Conservation (phyloP, 176 grass and related monocot species). For the Dactylis glomerata region DNA sequence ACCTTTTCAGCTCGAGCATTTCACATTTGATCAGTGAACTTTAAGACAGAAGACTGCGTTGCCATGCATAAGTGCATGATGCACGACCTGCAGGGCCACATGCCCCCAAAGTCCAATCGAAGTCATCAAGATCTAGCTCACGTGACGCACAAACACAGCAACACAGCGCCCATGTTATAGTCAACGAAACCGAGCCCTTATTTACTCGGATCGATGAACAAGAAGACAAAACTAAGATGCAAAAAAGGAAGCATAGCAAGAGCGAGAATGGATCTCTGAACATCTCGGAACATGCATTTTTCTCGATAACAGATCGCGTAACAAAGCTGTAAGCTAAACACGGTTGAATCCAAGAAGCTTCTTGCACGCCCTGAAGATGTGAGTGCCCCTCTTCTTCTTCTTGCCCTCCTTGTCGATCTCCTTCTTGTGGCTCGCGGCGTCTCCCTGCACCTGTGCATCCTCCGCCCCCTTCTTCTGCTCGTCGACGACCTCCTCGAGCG, state of each 20-base stretch:
- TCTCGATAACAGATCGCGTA: not conserved
- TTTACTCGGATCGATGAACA: conserved; percentile 2
- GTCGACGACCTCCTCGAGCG: not conserved
- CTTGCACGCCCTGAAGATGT: conserved; percentile 35
- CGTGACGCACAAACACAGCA: not conserved
- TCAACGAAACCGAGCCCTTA: not conserved
- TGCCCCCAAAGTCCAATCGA: not conserved
- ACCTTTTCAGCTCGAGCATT: not conserved
- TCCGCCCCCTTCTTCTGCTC: not conserved
- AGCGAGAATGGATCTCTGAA: not conserved
- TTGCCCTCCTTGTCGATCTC: not conserved
- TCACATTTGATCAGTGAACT: not conserved
- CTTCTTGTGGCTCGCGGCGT: not conserved
- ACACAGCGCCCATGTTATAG: not conserved
- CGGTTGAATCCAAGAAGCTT: conserved; percentile 42
- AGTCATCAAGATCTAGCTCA: conserved; percentile 2
- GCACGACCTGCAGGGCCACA: not conserved
- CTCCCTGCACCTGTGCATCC: not conserved
- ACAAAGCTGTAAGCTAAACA: not conserved
- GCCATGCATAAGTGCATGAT: not conserved
- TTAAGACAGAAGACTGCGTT: not conserved
- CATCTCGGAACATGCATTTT: not conserved
- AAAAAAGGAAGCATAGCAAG: not conserved
- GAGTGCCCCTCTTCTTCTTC: conserved; percentile 1
- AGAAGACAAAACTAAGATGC: conserved; percentile 11